Conservation (phyloP, 106 monocot species). For the Dendrobium catenatum region DNA sequence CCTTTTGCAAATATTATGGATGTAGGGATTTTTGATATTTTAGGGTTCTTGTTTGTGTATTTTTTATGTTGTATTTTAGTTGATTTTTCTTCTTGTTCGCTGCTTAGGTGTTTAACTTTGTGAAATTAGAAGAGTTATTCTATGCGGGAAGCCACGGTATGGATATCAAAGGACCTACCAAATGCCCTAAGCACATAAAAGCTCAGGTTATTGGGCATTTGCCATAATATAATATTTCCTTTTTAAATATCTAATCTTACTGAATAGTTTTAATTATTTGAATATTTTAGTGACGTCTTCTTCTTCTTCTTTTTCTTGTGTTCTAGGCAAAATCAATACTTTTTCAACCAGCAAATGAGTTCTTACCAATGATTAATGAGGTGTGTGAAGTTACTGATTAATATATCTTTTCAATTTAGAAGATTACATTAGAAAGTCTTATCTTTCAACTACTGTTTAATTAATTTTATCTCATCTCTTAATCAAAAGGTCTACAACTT, state of each 20-base stretch:
- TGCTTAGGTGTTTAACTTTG: constrained; percentile 23
- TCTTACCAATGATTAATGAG: constrained; percentile 46
- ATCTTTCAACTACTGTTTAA: background rate
- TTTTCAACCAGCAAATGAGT: constrained; percentile 45
- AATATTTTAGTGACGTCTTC: no score
- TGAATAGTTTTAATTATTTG: no score
- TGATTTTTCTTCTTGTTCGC: background rate
- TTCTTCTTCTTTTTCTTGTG: background rate
- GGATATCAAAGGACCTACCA: constrained; percentile 72
- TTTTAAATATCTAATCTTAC: background rate
- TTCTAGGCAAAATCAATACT: constrained; percentile 19
- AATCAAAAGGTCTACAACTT: constrained; percentile 37
- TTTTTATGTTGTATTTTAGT: background rate
- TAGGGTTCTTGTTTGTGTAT: no score
- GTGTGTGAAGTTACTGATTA: constrained; percentile 4
- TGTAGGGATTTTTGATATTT: background rate
- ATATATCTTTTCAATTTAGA: no score
- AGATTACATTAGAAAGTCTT: no score
- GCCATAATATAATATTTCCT: background rate
- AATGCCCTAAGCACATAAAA: constrained; percentile 1
- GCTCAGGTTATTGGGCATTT: background rate
- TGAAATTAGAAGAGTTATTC: constrained; percentile 54
- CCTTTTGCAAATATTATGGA: background rate
- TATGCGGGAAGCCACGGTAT: constrained; percentile 89
- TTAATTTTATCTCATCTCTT: background rate